These are phyloP conservation scores for Poronia punctata DNA, from an alignment of 495 filamentous ascomycete genomes.

Conservation along the genomic window DNA sequence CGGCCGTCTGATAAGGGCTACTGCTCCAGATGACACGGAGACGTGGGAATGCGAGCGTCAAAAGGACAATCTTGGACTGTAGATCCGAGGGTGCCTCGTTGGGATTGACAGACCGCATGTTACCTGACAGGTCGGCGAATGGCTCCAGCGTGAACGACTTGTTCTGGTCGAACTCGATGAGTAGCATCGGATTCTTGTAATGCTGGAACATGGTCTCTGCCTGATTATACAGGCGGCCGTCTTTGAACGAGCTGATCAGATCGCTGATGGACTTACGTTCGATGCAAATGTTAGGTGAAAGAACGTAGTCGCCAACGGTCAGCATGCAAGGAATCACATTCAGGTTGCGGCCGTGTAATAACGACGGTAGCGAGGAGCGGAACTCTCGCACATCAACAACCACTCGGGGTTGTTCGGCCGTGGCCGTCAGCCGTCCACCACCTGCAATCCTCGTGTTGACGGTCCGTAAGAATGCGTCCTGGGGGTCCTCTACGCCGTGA, in stretches of 20 bases:
- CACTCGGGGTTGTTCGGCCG: conserved; percentile 82
- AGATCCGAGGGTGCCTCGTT: conserved; percentile 60
- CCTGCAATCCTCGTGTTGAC: conserved; percentile 96
- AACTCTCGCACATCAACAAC: conserved; percentile 97
- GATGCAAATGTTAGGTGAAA: conserved; percentile 82
- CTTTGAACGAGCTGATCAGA: conserved; percentile 81
- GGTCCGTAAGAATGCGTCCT: conserved; percentile 89
- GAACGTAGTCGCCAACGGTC: conserved; percentile 94
- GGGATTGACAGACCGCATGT: conserved; percentile 46
- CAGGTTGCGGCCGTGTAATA: conserved; percentile 81
- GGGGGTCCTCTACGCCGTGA: conserved; percentile 66
- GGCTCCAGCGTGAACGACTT: conserved; percentile 95
- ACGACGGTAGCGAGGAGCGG: conserved; percentile 81
- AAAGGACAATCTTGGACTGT: conserved; percentile 84
- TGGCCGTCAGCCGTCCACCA: conserved; percentile 81
- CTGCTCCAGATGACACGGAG: conserved; percentile 91
- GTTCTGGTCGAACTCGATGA: conserved; percentile 97
- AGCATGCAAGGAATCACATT: conserved; percentile 86
- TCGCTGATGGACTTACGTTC: conserved; percentile 92
- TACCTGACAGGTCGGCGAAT: conserved; percentile 73
- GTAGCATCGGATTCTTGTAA: conserved; percentile 83
- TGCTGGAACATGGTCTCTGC: conserved; percentile 89
- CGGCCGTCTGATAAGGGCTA: conserved; percentile 90
- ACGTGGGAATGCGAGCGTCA: conserved; percentile 86
- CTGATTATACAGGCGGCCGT: conserved; percentile 87